phyloP scores from a whole-genome alignment of 345 rosid species.

The Corchorus capsularis region DNA sequence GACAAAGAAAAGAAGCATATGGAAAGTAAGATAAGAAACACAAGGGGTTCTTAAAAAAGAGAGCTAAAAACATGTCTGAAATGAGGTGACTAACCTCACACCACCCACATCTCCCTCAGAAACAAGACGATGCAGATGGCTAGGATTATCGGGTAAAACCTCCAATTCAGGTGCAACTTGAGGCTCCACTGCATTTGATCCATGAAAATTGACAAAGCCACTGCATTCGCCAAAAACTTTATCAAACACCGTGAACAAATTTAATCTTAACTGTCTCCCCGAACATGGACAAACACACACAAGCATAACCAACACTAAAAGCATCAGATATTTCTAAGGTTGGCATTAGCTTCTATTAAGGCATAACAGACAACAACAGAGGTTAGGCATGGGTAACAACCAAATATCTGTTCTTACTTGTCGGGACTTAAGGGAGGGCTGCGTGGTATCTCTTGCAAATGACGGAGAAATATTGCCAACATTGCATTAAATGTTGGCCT shows the following conservation, averaged over 20 bases:
- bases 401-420: constrained; percentile 50
- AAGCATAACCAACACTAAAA: not conserved
- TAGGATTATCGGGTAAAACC: constrained; percentile 56
- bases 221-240: constrained; percentile 40
- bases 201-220: constrained; percentile 51
- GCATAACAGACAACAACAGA: not conserved
- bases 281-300: not conserved
- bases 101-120: constrained; percentile 75
- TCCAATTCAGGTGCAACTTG: constrained; percentile 47
- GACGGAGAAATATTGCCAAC: constrained; percentile 86
- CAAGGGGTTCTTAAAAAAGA: constrained; percentile 21
- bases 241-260: not conserved
- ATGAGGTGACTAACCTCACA: constrained; percentile 69
- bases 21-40: constrained; percentile 15
- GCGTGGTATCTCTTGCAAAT: constrained; percentile 92
- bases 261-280: not conserved
- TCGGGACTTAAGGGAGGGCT: constrained; percentile 91
- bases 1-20: constrained; percentile 17
- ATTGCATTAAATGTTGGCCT: constrained; percentile 90
- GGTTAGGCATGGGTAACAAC: not conserved
- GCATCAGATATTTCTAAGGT: not conserved
- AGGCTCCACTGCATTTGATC: constrained; percentile 59
- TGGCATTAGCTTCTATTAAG: not conserved
- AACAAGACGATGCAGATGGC: constrained; percentile 68
- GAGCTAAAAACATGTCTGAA: constrained; percentile 5